A percentile compares a stretch with the other conserved stretches of the same genome.
phyloP scores from a whole-genome alignment of 768 basidiomycete genomes.

The Xerocomus potaroensis region DNA sequence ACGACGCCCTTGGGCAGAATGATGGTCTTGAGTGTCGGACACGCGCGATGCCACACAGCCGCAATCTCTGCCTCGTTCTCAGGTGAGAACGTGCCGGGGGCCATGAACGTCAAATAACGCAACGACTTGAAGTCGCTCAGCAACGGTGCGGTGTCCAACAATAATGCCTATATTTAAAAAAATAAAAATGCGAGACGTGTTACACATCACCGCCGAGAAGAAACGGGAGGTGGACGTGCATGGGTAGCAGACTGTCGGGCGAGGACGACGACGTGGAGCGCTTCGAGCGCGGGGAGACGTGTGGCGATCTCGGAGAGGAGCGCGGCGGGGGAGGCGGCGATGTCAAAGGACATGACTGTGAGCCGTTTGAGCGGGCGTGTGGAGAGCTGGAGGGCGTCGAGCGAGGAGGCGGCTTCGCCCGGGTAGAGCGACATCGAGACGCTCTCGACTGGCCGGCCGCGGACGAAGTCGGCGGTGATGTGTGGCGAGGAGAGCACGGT shows the following conservation, averaged over 20 bases:
- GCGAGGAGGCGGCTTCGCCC: constrained; percentile 34
- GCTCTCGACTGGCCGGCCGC: constrained; percentile 44
- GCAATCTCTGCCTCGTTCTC: constrained; percentile 50
- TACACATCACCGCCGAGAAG: neutral
- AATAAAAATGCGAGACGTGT: too few species aligned
- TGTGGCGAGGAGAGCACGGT: constrained; percentile 49
- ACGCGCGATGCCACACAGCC: constrained; percentile 50
- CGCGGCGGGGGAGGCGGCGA: constrained; percentile 37
- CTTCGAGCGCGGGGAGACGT: constrained; percentile 49
- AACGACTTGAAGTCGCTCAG: constrained; percentile 43
- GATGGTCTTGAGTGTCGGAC: constrained; percentile 59
- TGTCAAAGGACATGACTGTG: constrained; percentile 59
- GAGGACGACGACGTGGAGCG: constrained; percentile 57
- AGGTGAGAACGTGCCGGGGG: constrained; percentile 28
- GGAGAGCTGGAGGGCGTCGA: constrained; percentile 42
- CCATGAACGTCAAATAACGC: constrained; percentile 58
- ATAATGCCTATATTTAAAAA: constrained; percentile 31
- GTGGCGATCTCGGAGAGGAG: constrained; percentile 46
- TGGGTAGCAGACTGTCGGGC: constrained; percentile 44
- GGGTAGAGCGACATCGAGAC: constrained; percentile 53
- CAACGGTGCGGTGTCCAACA: constrained; percentile 38
- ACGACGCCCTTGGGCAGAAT: constrained; percentile 60
- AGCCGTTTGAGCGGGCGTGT: constrained; percentile 42
- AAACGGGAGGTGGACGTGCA: constrained; percentile 31
- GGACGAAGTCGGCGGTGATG: constrained; percentile 43